Percentiles rank a stretch among this genome's conserved stretches.
Conservation (phyloP, 495 filamentous ascomycete species). For the Hypoxylon fuscum region DNA sequence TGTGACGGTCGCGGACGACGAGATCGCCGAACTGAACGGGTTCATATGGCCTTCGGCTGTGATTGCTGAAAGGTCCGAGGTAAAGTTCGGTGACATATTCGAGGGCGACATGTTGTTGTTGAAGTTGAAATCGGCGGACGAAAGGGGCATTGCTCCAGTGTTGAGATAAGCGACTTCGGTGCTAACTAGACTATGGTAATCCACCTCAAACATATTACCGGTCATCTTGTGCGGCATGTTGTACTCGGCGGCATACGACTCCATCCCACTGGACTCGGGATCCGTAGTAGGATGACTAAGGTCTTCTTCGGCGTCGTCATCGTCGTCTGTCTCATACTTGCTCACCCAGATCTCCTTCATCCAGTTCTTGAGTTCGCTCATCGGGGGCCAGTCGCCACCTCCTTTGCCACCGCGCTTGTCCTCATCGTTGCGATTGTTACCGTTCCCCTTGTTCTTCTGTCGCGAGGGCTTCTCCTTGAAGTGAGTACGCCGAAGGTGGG, state of each 20-base stretch:
- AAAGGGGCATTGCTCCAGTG: slow-evolving; percentile 48
- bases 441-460: slow-evolving; percentile 50
- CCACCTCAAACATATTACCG: slow-evolving; percentile 39
- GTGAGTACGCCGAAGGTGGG: slow-evolving; percentile 88
- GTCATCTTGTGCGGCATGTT: slow-evolving; percentile 36
- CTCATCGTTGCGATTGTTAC: slow-evolving; percentile 44
- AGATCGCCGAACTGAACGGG: slow-evolving; percentile 49
- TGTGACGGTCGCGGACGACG: slow-evolving; percentile 52
- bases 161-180: slow-evolving; percentile 39
- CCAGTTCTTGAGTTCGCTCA: slow-evolving; percentile 84
- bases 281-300: slow-evolving; percentile 31
- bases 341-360: slow-evolving; percentile 72
- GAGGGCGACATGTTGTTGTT: slow-evolving; percentile 34
- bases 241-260: slow-evolving; percentile 33
- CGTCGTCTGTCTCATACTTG: slow-evolving; percentile 43
- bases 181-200: slow-evolving; percentile 39
- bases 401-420: slow-evolving; percentile 83
- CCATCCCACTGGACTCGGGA: slow-evolving; percentile 18
- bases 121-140: slow-evolving; percentile 51
- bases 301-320: slow-evolving; percentile 49
- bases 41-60: slow-evolving; percentile 40
- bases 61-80: slow-evolving; percentile 29
- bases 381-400: slow-evolving; percentile 82
- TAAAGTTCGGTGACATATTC: slow-evolving; percentile 37
- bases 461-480: slow-evolving; percentile 66